Conservation (phyloP, 257 asterid species). For the Oldenlandia corymbosa region DNA sequence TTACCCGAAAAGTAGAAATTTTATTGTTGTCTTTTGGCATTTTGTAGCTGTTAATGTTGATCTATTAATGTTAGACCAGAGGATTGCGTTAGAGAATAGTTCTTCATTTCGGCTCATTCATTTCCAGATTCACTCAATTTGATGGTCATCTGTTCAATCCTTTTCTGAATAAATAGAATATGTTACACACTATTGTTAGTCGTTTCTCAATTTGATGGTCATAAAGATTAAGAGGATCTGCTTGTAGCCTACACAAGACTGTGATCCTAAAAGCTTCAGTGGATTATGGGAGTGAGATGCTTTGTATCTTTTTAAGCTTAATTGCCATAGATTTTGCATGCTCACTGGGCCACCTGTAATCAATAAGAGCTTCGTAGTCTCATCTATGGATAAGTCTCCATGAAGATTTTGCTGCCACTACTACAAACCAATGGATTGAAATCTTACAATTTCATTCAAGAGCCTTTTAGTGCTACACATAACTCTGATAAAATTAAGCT, state of each 20-base stretch:
- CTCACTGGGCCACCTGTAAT: conserved; percentile 64
- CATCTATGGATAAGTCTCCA: conserved; percentile 53
- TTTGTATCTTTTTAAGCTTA: conserved; percentile 43
- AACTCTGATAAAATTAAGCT: conserved; percentile 47
- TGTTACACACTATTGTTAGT: too few species aligned
- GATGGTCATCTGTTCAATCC: not conserved
- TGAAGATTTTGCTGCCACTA: conserved; percentile 64
- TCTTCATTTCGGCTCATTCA: not conserved
- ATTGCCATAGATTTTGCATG: conserved; percentile 37
- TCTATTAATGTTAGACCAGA: not conserved
- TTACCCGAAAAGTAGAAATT: not conserved
- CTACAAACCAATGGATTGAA: conserved; percentile 58
- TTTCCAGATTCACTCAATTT: not conserved
- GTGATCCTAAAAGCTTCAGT: conserved; percentile 47
- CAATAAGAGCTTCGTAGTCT: conserved; percentile 56
- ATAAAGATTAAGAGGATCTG: conserved; percentile 50
- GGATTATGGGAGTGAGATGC: conserved; percentile 41
- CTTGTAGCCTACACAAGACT: conserved; percentile 55
- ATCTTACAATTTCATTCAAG: conserved; percentile 33
- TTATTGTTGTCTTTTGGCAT: not conserved
- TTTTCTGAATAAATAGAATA: not conserved
- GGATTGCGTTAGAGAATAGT: not conserved
- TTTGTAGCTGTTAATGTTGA: not conserved
- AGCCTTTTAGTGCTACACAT: conserved; percentile 35
- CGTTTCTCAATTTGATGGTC: too few species aligned